These are phyloP conservation scores for Colletotrichum chrysophilum DNA, from an alignment of 2,329 filamentous ascomycete species.

Conservation along the genomic window DNA sequence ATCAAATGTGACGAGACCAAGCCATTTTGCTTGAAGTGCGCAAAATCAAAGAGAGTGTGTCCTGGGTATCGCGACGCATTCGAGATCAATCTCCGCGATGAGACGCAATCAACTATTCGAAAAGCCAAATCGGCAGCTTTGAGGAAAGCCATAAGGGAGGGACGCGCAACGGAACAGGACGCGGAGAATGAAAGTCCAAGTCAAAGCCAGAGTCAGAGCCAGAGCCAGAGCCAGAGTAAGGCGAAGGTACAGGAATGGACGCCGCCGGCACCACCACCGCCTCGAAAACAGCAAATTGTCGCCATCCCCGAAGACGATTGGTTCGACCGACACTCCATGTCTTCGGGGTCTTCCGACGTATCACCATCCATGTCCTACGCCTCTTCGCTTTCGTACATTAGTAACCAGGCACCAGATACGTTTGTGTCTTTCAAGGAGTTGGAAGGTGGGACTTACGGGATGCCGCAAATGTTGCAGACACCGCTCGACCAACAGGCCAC, in stretches of 20 bases:
- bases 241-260: conserved; percentile 12
- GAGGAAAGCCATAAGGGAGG: conserved; percentile 18
- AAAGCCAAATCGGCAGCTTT: conserved; percentile 23
- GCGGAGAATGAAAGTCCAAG: not conserved
- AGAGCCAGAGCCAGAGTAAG: not conserved
- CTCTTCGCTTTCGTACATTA: conserved; percentile 14
- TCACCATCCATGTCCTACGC: conserved; percentile 20
- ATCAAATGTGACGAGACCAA: conserved; percentile 40
- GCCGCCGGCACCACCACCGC: conserved; percentile 2
- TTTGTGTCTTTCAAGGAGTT: conserved; percentile 16
- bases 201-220: not conserved
- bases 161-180: conserved; percentile 7
- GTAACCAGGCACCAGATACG: conserved; percentile 2
- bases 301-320: conserved; percentile 12
- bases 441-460: conserved; percentile 1
- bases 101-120: conserved; percentile 23
- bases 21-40: conserved; percentile 38
- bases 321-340: conserved; percentile 9
- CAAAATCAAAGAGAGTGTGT: conserved; percentile 25
- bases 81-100: conserved; percentile 24
- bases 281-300: conserved; percentile 9
- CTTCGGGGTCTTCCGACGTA: conserved; percentile 9
- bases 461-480: conserved; percentile 22
- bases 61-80: conserved; percentile 23
- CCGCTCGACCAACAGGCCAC: conserved; percentile 28